A percentile compares a stretch with the other conserved stretches of the same genome.
phyloP scores from a whole-genome alignment of 1,284 basidiomycete genomes.

The Boletus sp. region DNA sequence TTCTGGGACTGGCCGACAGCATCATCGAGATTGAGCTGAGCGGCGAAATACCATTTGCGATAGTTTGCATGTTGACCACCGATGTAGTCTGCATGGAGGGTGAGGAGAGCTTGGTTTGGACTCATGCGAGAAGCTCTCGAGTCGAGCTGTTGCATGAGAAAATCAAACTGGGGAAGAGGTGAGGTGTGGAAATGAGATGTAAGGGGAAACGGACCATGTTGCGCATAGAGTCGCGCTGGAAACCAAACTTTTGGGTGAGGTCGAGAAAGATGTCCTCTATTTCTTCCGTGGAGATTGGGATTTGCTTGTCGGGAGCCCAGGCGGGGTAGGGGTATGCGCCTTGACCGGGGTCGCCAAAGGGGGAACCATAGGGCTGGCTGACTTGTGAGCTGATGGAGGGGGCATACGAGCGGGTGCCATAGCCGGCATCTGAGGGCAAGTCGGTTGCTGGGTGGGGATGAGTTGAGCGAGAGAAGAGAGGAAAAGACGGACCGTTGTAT shows the following conservation, averaged over 20 bases:
- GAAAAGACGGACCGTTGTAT: conserved; percentile 18
- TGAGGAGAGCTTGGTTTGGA: conserved; percentile 94
- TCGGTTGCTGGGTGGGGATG: conserved; percentile 34
- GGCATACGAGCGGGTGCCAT: conserved; percentile 45
- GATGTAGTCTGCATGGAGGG: conserved; percentile 98
- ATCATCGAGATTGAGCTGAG: conserved; percentile 98
- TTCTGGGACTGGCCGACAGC: conserved; percentile 96
- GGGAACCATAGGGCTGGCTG: conserved; percentile 55
- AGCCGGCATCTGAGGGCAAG: conserved; percentile 44
- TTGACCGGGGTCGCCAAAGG: conserved; percentile 58
- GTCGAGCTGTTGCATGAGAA: conserved; percentile 97
- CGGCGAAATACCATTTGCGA: conserved; percentile 99
- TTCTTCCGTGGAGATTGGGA: conserved; percentile 97
- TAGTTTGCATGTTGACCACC: conserved; percentile 97
- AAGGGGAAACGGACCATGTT: conserved; percentile 67
- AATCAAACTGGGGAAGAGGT: conserved; percentile 73
- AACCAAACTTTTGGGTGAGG: conserved; percentile 98
- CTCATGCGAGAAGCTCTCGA: conserved; percentile 97
- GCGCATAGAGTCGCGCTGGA: conserved; percentile 91
- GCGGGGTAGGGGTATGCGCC: conserved; percentile 85
- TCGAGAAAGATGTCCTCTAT: conserved; percentile 99
- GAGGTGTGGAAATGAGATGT: not conserved
- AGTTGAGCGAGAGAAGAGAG: conserved; percentile 8
- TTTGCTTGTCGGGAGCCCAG: conserved; percentile 91
- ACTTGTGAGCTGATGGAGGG: conserved; percentile 58